Evolutionary conservation across 371 early-diverging fungal species (phyloP), one percentile per base, ranked within the genome.

Genomic region (Encephalitozoon romaleae): DNA sequence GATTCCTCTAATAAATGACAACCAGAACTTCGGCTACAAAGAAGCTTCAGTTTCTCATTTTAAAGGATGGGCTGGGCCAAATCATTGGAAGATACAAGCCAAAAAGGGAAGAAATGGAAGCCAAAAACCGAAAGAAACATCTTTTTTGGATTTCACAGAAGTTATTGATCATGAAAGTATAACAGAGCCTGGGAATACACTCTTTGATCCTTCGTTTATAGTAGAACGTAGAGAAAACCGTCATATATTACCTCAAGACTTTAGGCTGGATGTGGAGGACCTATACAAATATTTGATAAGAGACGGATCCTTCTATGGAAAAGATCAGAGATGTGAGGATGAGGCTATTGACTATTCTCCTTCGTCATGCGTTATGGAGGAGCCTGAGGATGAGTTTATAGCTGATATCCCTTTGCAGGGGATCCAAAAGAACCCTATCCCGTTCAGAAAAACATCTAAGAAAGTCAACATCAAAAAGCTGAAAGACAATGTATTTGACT

Each of bases 11-110:
- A 15, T 23, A 2, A 26, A 4, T 25, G 21, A 23, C 8, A 38
- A 21, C 28, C 59, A 55, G 28, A 77, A 15, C 3, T 47, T 21
- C 55, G 70, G 54, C 51, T 79, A 39, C 54, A 51, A 47, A 6
- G 55, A 71, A 15, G 72, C 73, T 2, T 74, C 79, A 8, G 79
- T 79, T 74, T 79, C 76, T 25, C 80, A 84, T 69, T 68, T 83
- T 25, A 83, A 83, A 43, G 82, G 81, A 26, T 85, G 85, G 85
- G 83, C 80, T 30, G 83, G 83, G 9, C 83, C 83, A 21, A 30
- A 47, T 9, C 80, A 83, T 70, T 85, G 85, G 85, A 81, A 79
- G 49, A 47, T 78, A 68, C 49, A 70, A 18, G 47, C 43, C n/a
- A 45, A 23, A 67, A 49, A 63, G 15, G 73, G 72, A 65, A 51